A percentile compares a stretch with the other conserved stretches of the same genome.
Evolutionary conservation across 2,329 filamentous ascomycete species (phyloP).

Genomic region (Albophoma yamanashiensis): DNA sequence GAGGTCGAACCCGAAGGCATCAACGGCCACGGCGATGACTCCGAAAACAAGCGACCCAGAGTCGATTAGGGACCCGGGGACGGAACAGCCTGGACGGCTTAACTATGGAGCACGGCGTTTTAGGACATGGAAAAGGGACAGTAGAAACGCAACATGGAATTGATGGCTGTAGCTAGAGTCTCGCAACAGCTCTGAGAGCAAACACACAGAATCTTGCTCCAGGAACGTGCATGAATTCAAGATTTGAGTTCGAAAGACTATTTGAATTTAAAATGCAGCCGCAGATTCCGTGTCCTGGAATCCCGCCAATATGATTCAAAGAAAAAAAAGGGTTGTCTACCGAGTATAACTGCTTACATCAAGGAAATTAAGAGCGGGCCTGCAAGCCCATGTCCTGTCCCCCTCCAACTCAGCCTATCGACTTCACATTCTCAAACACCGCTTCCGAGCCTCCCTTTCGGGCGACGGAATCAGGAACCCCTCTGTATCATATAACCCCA

Average conservation of each 20-base stretch:
- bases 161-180: neutral
- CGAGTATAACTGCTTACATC: neutral
- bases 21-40: conserved; percentile 29
- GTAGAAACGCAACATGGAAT: neutral
- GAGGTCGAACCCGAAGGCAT: conserved; percentile 39
- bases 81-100: neutral
- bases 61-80: conserved; percentile 23
- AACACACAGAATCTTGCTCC: too few relatives aligned
- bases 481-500: conserved; percentile 33
- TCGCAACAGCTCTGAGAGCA: neutral
- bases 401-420: neutral
- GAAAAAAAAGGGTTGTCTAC: neutral
- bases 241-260: neutral
- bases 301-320: neutral
- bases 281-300: neutral
- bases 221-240: neutral
- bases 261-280: neutral
- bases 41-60: conserved; percentile 36
- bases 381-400: neutral
- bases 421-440: conserved; percentile 3
- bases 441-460: conserved; percentile 15
- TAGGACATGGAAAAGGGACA: conserved; percentile 2
- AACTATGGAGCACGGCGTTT: conserved; percentile 11
- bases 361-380: neutral
- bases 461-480: conserved; percentile 34